These are phyloP conservation scores for Lentinula novae-zelandiae DNA, from an alignment of 1,284 basidiomycete species.

Conservation along the genomic window DNA sequence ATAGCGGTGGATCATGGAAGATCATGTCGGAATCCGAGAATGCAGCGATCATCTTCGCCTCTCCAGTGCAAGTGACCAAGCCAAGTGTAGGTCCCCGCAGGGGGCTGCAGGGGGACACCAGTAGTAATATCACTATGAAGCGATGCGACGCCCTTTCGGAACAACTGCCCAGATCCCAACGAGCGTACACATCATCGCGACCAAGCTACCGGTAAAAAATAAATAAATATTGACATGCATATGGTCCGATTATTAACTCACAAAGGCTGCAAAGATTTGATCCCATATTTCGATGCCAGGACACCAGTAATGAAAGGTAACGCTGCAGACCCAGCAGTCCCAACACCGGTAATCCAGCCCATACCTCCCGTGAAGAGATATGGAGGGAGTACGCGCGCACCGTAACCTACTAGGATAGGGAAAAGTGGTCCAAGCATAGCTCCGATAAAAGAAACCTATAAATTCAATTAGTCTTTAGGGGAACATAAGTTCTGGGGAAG, in stretches of 20 bases:
- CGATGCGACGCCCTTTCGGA: neutral
- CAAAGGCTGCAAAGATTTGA: slow-evolving; percentile 55
- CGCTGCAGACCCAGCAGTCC: slow-evolving; percentile 50
- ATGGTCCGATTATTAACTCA: slow-evolving; percentile 28
- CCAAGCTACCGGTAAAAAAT: neutral
- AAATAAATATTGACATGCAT: neutral
- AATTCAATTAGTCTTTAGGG: neutral
- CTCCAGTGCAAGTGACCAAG: too few species aligned
- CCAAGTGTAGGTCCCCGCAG: too few species aligned
- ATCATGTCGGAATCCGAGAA: too few species aligned
- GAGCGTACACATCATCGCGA: neutral
- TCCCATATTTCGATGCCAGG: slow-evolving; percentile 51
- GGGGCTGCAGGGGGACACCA: too few species aligned
- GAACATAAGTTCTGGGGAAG: too few species aligned
- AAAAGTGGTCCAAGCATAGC: slow-evolving; percentile 56
- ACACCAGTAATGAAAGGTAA: slow-evolving; percentile 64
- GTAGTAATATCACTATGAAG: neutral
- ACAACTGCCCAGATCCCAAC: neutral
- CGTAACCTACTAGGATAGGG: slow-evolving; percentile 60
- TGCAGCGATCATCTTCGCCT: too few species aligned
- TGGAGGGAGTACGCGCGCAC: slow-evolving; percentile 52
- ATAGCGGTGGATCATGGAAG: too few species aligned
- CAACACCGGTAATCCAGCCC: slow-evolving; percentile 66
- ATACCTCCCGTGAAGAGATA: slow-evolving; percentile 64
- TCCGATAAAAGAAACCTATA: neutral